Percentiles rank a stretch among this genome's conserved stretches.
Conservation (phyloP, 73 alveolate species). For the Tetrahymena elliotti region DNA sequence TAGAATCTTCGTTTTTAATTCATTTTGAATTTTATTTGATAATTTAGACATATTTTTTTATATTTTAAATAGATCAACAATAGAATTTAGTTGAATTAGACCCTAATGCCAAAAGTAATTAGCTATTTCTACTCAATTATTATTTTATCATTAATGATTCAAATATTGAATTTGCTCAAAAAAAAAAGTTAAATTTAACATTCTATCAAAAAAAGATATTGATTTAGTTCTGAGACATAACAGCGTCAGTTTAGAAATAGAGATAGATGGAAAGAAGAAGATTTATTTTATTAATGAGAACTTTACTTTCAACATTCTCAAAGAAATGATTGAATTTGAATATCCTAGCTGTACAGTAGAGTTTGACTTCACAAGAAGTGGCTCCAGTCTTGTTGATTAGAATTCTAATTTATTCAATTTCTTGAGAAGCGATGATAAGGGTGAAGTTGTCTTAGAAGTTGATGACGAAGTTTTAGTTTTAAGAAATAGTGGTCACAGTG, state of each 20-base stretch:
- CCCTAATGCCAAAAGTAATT: neutral
- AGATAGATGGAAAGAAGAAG: neutral
- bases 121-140: neutral
- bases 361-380: neutral
- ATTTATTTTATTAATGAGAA: neutral
- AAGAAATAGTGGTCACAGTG: neutral
- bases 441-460: neutral
- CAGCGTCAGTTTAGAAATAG: neutral
- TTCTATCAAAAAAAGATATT: neutral
- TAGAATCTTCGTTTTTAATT: neutral
- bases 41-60: too few relatives aligned
- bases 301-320: neutral
- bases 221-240: neutral
- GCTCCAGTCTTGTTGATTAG: neutral
- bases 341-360: neutral
- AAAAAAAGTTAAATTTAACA: neutral
- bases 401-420: neutral
- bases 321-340: neutral
- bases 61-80: neutral
- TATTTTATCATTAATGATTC: neutral
- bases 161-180: neutral
- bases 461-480: neutral
- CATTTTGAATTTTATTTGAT: neutral
- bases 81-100: neutral
- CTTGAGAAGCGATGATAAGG: neutral